phyloP scores from a whole-genome alignment of 176 grass and related monocot species.

The Carex kokanica region DNA sequence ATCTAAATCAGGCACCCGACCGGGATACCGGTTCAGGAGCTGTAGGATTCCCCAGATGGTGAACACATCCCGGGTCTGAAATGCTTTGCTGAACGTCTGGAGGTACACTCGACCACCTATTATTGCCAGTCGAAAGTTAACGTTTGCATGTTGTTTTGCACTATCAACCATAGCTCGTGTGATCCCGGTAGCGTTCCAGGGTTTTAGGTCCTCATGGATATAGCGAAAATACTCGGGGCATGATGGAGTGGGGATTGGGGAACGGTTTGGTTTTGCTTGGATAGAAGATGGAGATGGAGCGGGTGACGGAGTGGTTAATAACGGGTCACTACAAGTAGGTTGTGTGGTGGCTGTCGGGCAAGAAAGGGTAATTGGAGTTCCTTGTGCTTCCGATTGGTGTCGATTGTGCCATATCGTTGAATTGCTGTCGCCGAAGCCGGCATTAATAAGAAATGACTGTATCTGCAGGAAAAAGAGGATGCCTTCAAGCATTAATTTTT shows the following conservation, averaged over 20 bases:
- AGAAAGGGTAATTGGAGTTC: constrained; percentile 13
- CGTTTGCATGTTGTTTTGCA: constrained; percentile 31
- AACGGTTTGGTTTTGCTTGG: background rate
- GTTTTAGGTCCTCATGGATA: constrained; percentile 57
- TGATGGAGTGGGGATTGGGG: background rate
- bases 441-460: background rate
- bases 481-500: background rate
- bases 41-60: constrained; percentile 82
- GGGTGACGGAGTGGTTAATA: background rate
- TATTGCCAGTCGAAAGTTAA: constrained; percentile 60
- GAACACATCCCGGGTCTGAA: constrained; percentile 67
- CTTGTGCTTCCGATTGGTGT: background rate
- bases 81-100: constrained; percentile 43
- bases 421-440: background rate
- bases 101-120: constrained; percentile 46
- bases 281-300: background rate
- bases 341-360: background rate
- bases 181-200: constrained; percentile 46
- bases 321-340: background rate
- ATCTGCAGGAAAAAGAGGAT: background rate
- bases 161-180: constrained; percentile 37
- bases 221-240: constrained; percentile 65
- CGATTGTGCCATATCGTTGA: background rate
- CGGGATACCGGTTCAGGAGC: constrained; percentile 59
- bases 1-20: constrained; percentile 72